Evolutionary conservation across 495 filamentous ascomycete genomes (phyloP), one percentile per base, ranked within the genome.

Genomic region (Oidiodendron maius): DNA sequence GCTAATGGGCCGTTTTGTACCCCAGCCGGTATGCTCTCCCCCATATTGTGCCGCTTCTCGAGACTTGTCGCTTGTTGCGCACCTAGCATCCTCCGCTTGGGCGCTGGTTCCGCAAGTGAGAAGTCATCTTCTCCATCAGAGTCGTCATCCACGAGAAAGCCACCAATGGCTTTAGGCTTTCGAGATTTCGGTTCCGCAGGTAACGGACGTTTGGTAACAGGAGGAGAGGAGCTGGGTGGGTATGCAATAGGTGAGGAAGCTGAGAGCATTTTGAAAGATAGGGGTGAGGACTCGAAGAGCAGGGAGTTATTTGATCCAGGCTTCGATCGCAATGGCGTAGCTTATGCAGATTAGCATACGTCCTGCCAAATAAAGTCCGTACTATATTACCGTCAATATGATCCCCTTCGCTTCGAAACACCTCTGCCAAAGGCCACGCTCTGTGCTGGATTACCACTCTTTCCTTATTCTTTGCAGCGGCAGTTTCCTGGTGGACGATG

Each of bases 371-470:
- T n/a, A n/a, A n/a, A n/a, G n/a, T n/a, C n/a, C n/a, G n/a, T n/a
- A n/a, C n/a, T n/a, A 15, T 44, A 20, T 16, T 37, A 54, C 48
- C 51, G 6, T 48, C 25, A 43, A 22, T 4, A 26, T 48, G 46
- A 39, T 55, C 46, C 32, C 69, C 66, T 55, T 83, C 80, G 50
- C 79, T 86, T 44, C 75, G 70, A 61, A 86, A 86, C 8, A 74
- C 70, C 50, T 84, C 80, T 16, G 65, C 67, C 13, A 74, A 56
- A 45, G 75, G 67, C 74, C 78, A 82, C 30, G 71, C 64, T 23
- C 82, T 69, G 56, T 85, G 76, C 54, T 82, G 82, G 36, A 86
- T 83, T 11, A 85, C 81, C 24, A 82, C 69, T 45, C 71, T 57
- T 40, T 62, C 53, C 20, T 50, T 59, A 34, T 68, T 77, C 52